These are phyloP conservation scores for Macrophomina phaseolina DNA, from an alignment of 2,329 filamentous ascomycete species.

Conservation along the genomic window DNA sequence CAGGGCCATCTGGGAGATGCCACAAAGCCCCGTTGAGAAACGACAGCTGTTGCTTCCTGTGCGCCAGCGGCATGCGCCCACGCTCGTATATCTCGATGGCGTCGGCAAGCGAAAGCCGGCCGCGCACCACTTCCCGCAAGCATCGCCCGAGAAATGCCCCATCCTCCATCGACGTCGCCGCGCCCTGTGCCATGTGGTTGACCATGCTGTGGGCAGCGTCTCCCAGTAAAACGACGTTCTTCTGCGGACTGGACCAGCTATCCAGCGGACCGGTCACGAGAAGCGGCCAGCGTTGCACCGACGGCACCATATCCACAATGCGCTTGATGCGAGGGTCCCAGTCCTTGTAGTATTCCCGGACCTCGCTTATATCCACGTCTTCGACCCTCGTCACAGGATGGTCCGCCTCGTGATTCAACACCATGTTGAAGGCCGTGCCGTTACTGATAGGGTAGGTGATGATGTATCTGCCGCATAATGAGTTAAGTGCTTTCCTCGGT, in stretches of 20 bases:
- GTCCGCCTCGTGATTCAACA: conserved; percentile 50
- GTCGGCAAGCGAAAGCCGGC: conserved; percentile 41
- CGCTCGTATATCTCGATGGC: conserved; percentile 49
- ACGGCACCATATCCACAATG: conserved; percentile 49
- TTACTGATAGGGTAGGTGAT: conserved; percentile 56
- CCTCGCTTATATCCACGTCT: conserved; percentile 51
- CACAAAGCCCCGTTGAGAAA: conserved; percentile 47
- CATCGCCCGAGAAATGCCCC: conserved; percentile 49
- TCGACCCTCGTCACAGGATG: conserved; percentile 45
- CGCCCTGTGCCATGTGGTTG: conserved; percentile 53
- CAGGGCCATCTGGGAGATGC: conserved; percentile 44
- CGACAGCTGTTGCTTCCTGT: conserved; percentile 50
- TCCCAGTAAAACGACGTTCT: conserved; percentile 53
- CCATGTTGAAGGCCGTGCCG: conserved; percentile 54
- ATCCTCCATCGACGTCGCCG: conserved; percentile 54
- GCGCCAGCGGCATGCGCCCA: conserved; percentile 51
- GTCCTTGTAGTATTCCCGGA: conserved; percentile 49
- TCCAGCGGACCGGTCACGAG: conserved; percentile 51
- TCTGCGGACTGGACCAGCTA: conserved; percentile 49
- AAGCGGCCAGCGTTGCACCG: conserved; percentile 50
- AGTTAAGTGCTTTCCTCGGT: background rate
- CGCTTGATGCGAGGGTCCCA: conserved; percentile 54
- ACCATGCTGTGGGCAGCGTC: conserved; percentile 52
- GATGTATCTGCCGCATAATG: conserved; percentile 39
- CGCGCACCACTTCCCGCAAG: conserved; percentile 43